phyloP scores from a whole-genome alignment of 2,329 filamentous ascomycete species.

The Xylaria sp. region DNA sequence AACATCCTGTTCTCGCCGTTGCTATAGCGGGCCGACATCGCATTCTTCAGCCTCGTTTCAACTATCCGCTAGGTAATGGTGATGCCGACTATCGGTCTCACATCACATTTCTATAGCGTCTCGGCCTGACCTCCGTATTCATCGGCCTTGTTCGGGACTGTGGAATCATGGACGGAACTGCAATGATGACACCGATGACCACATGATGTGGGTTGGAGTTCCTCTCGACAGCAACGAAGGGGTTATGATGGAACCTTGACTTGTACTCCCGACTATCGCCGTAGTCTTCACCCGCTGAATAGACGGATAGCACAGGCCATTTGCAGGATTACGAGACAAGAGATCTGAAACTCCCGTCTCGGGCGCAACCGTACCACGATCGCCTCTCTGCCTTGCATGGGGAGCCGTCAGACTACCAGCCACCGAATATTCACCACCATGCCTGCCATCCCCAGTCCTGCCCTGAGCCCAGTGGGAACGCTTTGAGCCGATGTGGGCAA shows the following conservation, averaged over 20 bases:
- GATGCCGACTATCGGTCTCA: neutral
- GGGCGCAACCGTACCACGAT: neutral
- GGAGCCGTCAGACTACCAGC: neutral
- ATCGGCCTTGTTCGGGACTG: neutral
- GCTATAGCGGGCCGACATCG: neutral
- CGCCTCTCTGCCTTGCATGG: too few species aligned
- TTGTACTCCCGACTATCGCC: neutral
- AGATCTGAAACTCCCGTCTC: neutral
- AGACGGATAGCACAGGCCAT: neutral
- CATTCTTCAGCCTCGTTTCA: neutral
- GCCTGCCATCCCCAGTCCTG: neutral
- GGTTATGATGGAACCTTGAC: neutral
- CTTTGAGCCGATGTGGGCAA: neutral
- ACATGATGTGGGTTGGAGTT: neutral
- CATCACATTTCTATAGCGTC: neutral
- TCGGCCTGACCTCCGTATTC: neutral
- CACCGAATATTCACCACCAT: neutral
- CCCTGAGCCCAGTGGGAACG: neutral
- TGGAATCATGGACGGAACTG: neutral
- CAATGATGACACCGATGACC: neutral
- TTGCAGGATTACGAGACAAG: neutral
- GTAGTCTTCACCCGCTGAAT: neutral
- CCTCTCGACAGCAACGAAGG: neutral
- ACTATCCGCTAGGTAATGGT: neutral
- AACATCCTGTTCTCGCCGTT: neutral